Conservation (phyloP, 2,329 filamentous ascomycete genomes). For the Epicoccum nigrum region DNA sequence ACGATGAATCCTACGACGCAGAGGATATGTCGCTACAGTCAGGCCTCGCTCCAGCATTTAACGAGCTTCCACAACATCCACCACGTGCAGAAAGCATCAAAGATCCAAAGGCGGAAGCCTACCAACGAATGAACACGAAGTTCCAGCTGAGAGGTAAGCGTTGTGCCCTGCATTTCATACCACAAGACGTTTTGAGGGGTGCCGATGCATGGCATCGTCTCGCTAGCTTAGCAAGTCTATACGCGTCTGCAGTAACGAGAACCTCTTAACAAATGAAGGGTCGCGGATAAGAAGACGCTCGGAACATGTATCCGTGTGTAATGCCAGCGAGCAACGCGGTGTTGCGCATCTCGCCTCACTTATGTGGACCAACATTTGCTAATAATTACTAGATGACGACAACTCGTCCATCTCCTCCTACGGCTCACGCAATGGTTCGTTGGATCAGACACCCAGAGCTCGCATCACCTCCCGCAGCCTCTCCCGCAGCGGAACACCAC, state of each 20-base stretch:
- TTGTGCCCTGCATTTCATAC: neutral
- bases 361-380: neutral
- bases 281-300: neutral
- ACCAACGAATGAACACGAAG: conserved; percentile 35
- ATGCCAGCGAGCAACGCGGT: neutral
- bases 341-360: neutral
- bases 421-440: conserved; percentile 26
- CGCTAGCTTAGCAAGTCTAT: neutral
- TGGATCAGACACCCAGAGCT: conserved; percentile 27
- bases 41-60: conserved; percentile 34
- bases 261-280: neutral
- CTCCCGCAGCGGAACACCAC: conserved; percentile 43
- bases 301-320: neutral
- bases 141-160: conserved; percentile 46
- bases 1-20: conserved; percentile 30
- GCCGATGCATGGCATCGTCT: conserved; percentile 3
- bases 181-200: neutral
- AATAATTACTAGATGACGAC: conserved; percentile 26
- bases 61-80: conserved; percentile 42
- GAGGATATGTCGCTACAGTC: conserved; percentile 21
- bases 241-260: conserved; percentile 5
- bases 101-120: conserved; percentile 35
- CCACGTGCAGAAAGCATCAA: conserved; percentile 30
- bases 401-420: conserved; percentile 19
- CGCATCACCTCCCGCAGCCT: conserved; percentile 42